Percentiles rank a stretch among this genome's conserved stretches.
phyloP scores from a whole-genome alignment of 495 filamentous ascomycete genomes.

The Terfezia boudieri region DNA sequence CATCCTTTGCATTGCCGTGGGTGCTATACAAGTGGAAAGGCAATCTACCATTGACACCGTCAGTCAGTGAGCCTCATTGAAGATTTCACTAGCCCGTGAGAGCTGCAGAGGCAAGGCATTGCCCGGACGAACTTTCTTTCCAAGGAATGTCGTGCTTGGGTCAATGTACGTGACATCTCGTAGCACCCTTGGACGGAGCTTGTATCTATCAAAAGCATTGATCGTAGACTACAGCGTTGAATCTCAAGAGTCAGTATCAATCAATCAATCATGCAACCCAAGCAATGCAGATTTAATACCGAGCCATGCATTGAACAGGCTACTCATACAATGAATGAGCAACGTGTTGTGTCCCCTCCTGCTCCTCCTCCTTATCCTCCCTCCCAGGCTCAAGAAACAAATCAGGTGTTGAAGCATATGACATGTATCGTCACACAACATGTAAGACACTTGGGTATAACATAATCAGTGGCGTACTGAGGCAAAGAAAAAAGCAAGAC shows the following conservation, averaged over 20 bases:
- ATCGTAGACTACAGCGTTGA: slow-evolving; percentile 19
- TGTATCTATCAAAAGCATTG: slow-evolving; percentile 30
- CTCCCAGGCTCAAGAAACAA: no score
- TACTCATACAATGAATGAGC: no score
- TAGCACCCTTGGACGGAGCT: slow-evolving; percentile 32
- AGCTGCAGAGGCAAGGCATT: not conserved
- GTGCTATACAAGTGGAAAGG: slow-evolving; percentile 24
- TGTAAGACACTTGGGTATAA: no score
- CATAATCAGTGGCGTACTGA: no score
- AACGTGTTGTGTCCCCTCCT: no score
- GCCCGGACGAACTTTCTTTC: slow-evolving; percentile 10
- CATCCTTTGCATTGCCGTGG: slow-evolving; percentile 26
- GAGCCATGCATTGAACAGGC: no score
- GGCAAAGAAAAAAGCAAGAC: not conserved
- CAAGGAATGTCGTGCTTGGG: slow-evolving; percentile 27
- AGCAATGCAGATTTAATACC: no score
- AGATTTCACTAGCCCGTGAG: not conserved
- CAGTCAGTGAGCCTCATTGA: not conserved
- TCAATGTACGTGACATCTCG: slow-evolving; percentile 30
- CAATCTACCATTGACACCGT: slow-evolving; percentile 5
- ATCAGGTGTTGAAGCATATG: no score
- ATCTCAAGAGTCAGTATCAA: not conserved
- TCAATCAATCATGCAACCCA: no score
- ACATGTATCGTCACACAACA: no score
- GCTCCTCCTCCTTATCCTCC: no score